Evolutionary conservation across 805 yeast species (phyloP).

Genomic region (Candida endomychidarum): DNA sequence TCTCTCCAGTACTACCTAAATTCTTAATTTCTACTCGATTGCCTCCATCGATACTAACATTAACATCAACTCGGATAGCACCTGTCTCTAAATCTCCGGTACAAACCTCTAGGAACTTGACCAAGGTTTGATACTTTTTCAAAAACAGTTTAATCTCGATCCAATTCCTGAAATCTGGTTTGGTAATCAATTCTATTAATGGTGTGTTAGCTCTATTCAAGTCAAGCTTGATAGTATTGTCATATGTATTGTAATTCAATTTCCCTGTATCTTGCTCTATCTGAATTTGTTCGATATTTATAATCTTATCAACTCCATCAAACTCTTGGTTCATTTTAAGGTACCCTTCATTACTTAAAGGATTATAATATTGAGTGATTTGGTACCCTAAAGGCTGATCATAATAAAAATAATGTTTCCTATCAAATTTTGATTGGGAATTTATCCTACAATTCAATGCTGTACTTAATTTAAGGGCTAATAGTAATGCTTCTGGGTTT

Average conservation of each 20-base stretch:
- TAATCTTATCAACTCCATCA: constrained; percentile 56
- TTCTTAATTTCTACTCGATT: constrained; percentile 87
- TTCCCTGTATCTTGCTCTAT: constrained; percentile 95
- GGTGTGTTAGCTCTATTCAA: constrained; percentile 84
- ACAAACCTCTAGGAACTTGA: constrained; percentile 69
- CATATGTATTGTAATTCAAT: constrained; percentile 52
- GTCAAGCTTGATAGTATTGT: constrained; percentile 56
- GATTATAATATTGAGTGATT: constrained; percentile 84
- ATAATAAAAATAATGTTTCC: constrained; percentile 94
- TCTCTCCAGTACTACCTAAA: constrained; percentile 79
- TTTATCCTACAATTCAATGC: constrained; percentile 65
- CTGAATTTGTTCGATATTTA: constrained; percentile 77
- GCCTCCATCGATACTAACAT: constrained; percentile 73
- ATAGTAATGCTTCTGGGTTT: constrained; percentile 69
- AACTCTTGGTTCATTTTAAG: constrained; percentile 47
- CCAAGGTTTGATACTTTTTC: constrained; percentile 71
- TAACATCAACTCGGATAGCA: constrained; percentile 93
- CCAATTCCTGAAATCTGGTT: constrained; percentile 74
- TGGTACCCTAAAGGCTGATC: constrained; percentile 98
- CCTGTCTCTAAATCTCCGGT: constrained; percentile 93
- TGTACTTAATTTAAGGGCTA: constrained; percentile 70
- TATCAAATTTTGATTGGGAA: constrained; percentile 66
- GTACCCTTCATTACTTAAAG: constrained; percentile 70
- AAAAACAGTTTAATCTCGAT: constrained; percentile 76
- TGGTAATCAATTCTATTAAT: constrained; percentile 85